Evolutionary conservation across 352 stramenopile genomes (phyloP).

Genomic region (Phytophthora europaea): DNA sequence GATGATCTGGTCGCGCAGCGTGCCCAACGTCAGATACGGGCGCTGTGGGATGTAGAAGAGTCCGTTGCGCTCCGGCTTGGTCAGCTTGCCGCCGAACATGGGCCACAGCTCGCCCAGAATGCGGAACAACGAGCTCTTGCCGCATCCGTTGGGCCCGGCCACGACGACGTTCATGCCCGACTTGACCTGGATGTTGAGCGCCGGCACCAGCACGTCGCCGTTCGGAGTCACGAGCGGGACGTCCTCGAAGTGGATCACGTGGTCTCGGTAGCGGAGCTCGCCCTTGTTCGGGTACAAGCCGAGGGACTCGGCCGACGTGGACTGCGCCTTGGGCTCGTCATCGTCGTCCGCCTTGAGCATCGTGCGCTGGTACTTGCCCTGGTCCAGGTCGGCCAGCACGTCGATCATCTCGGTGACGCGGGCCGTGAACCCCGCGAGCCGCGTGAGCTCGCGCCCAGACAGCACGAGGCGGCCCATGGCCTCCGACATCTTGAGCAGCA

Average conservation of each 20-base stretch:
- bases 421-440: conserved; percentile 81
- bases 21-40: conserved; percentile 89
- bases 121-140: conserved; percentile 91
- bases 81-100: conserved; percentile 78
- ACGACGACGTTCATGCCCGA: conserved; percentile 93
- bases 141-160: conserved; percentile 84
- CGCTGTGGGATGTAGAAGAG: conserved; percentile 94
- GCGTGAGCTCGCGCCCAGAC: conserved; percentile 85
- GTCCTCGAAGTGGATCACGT: conserved; percentile 90
- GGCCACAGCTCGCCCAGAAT: conserved; percentile 91
- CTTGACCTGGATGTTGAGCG: conserved; percentile 86
- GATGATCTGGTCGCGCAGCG: conserved; percentile 91
- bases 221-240: conserved; percentile 92
- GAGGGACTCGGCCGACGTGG: conserved; percentile 55
- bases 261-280: conserved; percentile 59
- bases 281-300: conserved; percentile 74
- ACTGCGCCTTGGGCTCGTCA: conserved; percentile 30
- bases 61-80: conserved; percentile 81
- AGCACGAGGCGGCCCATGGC: conserved; percentile 89
- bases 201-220: conserved; percentile 87
- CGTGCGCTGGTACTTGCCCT: conserved; percentile 76
- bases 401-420: conserved; percentile 87
- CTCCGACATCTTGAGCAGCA: conserved; percentile 88
- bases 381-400: conserved; percentile 72
- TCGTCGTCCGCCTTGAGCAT: conserved; percentile 69